phyloP scores from a whole-genome alignment of 257 asterid species.

The Paulownia fortunei region DNA sequence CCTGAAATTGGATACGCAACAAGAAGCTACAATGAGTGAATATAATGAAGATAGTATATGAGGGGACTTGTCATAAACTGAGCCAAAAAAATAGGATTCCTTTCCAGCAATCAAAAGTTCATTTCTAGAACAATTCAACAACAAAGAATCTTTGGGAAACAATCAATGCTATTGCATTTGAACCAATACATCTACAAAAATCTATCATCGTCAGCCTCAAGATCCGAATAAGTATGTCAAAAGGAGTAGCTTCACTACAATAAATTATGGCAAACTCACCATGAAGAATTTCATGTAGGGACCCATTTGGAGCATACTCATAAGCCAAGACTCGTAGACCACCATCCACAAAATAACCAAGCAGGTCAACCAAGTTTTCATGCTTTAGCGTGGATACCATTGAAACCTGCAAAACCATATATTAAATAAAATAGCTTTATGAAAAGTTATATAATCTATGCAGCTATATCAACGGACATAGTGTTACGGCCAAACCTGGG shows the following conservation, averaged over 20 bases:
- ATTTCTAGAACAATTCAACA: neutral
- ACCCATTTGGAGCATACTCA: conserved; percentile 57
- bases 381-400: conserved; percentile 55
- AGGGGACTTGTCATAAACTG: too few species aligned
- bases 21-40: neutral
- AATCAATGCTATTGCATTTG: neutral
- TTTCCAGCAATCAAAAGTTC: neutral
- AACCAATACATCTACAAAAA: neutral
- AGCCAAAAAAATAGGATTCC: too few species aligned
- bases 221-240: neutral
- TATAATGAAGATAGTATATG: neutral
- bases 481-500: conserved; percentile 21
- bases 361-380: conserved; percentile 56
- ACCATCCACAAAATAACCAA: conserved; percentile 57
- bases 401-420: conserved; percentile 44
- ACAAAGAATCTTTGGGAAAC: neutral
- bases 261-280: conserved; percentile 37
- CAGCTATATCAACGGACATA: neutral
- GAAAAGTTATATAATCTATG: neutral
- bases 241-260: neutral
- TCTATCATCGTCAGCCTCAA: neutral
- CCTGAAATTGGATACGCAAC: neutral
- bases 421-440: neutral
- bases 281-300: conserved; percentile 63
- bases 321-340: conserved; percentile 57